Percentiles rank a stretch among this genome's conserved stretches.
Evolutionary conservation across 805 yeast species (phyloP).

Genomic region (Brettanomyces anomalus): DNA sequence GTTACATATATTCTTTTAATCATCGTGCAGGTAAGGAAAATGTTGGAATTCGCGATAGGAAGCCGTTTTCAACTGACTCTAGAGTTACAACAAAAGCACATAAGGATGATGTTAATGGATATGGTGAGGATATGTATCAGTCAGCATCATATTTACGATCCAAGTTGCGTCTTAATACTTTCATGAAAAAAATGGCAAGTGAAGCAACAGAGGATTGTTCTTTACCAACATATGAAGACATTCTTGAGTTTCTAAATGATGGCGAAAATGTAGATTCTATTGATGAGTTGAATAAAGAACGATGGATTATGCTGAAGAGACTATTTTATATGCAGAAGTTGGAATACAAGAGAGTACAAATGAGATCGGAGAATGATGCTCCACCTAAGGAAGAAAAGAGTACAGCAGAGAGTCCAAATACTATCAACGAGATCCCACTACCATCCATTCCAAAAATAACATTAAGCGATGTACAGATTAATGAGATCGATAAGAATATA

Average conservation of each 20-base stretch:
- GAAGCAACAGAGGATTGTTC: constrained; percentile 27
- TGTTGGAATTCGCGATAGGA: constrained; percentile 73
- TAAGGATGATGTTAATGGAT: constrained; percentile 65
- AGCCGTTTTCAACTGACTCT: constrained; percentile 72
- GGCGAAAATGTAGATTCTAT: constrained; percentile 17
- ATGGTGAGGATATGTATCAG: constrained; percentile 60
- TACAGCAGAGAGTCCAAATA: neutral
- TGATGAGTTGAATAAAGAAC: constrained; percentile 39
- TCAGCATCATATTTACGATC: constrained; percentile 36
- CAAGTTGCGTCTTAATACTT: constrained; percentile 43
- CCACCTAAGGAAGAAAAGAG: neutral
- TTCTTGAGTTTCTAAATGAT: constrained; percentile 42
- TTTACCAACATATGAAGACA: constrained; percentile 47
- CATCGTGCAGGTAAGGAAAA: constrained; percentile 86
- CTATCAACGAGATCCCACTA: neutral
- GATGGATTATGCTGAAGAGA: constrained; percentile 67
- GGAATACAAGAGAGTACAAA: constrained; percentile 33
- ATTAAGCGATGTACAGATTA: constrained; percentile 34
- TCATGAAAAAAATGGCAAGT: constrained; percentile 48
- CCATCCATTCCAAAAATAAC: constrained; percentile 24
- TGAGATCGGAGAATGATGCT: neutral
- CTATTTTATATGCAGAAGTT: constrained; percentile 62
- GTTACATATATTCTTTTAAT: constrained; percentile 53
- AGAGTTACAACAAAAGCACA: constrained; percentile 66
- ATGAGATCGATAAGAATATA: constrained; percentile 27